Evolutionary conservation across 2,329 filamentous ascomycete species (phyloP).

Genomic region (Uncinocarpus reesii): DNA sequence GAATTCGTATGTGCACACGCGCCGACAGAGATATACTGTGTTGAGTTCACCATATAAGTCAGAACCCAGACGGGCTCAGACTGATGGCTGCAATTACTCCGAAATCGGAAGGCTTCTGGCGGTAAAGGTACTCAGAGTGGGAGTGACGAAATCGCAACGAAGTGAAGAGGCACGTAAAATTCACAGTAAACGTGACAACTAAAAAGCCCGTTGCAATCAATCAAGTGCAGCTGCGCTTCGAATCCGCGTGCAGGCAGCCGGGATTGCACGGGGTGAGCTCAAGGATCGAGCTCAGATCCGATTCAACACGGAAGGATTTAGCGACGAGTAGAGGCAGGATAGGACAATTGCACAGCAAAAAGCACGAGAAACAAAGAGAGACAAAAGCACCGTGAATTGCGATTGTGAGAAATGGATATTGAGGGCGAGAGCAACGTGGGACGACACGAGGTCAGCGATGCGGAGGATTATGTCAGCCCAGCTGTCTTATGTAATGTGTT

Average conservation of each 20-base stretch:
- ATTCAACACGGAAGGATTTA: neutral
- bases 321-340: neutral
- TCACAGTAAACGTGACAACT: neutral
- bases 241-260: neutral
- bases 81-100: neutral
- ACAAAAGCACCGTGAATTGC: neutral
- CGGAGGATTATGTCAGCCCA: neutral
- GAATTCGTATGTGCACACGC: neutral
- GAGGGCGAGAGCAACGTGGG: slow-evolving; percentile 8
- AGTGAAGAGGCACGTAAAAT: no score
- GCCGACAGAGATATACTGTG: neutral
- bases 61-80: neutral
- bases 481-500: neutral
- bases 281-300: neutral
- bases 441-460: slow-evolving; percentile 3
- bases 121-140: no score
- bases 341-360: neutral
- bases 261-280: neutral
- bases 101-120: neutral
- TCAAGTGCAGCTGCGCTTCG: neutral
- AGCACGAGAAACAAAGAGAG: neutral
- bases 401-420: neutral
- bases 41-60: neutral
- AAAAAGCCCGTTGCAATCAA: neutral
- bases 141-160: no score